These are phyloP conservation scores for Clathrus columnatus DNA, from an alignment of 768 basidiomycete genomes.

Conservation along the genomic window DNA sequence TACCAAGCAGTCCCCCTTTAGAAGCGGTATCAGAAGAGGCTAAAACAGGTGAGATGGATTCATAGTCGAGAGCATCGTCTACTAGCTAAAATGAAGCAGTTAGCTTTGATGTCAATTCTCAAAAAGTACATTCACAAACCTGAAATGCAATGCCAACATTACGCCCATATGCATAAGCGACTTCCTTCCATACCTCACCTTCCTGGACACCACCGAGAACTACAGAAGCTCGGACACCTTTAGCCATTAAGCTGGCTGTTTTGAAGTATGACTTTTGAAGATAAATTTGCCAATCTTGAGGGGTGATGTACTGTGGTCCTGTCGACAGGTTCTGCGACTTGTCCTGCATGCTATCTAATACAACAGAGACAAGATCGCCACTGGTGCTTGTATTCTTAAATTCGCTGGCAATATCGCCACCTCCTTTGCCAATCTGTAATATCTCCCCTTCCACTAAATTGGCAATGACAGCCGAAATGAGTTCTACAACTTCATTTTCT, in stretches of 20 bases:
- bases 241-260: slow-evolving; percentile 86
- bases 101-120: no score
- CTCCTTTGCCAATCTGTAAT: slow-evolving; percentile 47
- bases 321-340: slow-evolving; percentile 1
- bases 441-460: slow-evolving; percentile 98
- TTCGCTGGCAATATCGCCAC: slow-evolving; percentile 1
- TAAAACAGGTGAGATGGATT: slow-evolving; percentile 21
- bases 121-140: slow-evolving; percentile 34
- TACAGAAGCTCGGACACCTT: slow-evolving; percentile 74
- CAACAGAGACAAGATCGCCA: background rate
- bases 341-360: slow-evolving; percentile 12
- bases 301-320: background rate
- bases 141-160: slow-evolving; percentile 95
- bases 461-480: slow-evolving; percentile 84
- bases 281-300: slow-evolving; percentile 62
- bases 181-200: slow-evolving; percentile 79
- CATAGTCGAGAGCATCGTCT: slow-evolving; percentile 92
- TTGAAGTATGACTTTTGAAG: slow-evolving; percentile 91
- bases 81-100: slow-evolving; percentile 58
- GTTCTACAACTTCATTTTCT: slow-evolving; percentile 83
- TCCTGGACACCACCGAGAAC: slow-evolving; percentile 76
- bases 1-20: slow-evolving; percentile 70
- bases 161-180: slow-evolving; percentile 84
- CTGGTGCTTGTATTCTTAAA: background rate
- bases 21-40: background rate